Evolutionary conservation across 768 basidiomycete species (phyloP), one percentile per base, ranked within the genome.

Genomic region (Piloderma croceum): DNA sequence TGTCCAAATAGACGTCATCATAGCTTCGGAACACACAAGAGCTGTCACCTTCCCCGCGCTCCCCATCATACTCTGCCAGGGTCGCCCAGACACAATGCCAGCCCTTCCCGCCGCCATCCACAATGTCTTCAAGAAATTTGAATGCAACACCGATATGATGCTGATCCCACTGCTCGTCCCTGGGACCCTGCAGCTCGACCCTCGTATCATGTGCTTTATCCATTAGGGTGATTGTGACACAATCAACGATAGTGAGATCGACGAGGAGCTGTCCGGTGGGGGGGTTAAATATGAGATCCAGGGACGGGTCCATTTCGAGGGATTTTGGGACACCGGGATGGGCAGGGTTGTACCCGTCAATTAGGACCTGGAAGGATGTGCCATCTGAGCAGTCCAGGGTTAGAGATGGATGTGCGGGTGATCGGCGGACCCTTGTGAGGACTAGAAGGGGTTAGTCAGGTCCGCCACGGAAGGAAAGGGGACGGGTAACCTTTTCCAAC

Each of bases 71-170:
- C 45, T 81, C 79, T 18, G 69, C 63, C 44, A 79, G 65, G 20
- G 67, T 69, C n/a, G 77, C 79, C 77, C 76, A 82, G 24, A 82
- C 69, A 56, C 77, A 80, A 43, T 79, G 76, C 79, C 79, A 83
- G 7, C 60, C 51, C n/a, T n/a, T n/a, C n/a, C n/a, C n/a, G n/a
- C n/a, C n/a, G n/a, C n/a, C n/a, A n/a, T n/a, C n/a, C n/a, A 53
- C 54, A 29, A 31, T 47, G 25, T 66, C 59, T 56, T 67, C 70
- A 31, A 62, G 54, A 44, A 78, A 78, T 47, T 77, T 78, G 60
- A 81, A 61, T 17, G 74, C 79, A 17, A 81, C 60, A 7, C 54
- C 70, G 19, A 64, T 58, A 50, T 75, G 72, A 20, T 61, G 58
- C 51, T 74, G 71, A 51, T 69, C 65, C 72, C 72, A 74, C 22